These are phyloP conservation scores for Breviolum minutum DNA, from an alignment of 73 alveolate genomes.

Conservation along the genomic window DNA sequence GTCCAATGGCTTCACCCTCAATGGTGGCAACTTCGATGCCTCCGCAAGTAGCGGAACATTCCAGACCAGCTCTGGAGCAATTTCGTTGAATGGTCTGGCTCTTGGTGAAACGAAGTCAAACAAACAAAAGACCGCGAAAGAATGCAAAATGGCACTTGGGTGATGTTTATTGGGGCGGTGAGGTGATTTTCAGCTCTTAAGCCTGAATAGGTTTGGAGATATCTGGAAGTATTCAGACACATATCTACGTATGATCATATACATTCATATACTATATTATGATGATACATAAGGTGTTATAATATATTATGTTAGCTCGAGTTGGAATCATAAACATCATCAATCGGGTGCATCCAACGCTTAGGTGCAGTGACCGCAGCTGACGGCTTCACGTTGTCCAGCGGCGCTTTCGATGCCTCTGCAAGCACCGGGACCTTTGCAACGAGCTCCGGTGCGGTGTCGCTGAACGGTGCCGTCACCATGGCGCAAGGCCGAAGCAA, in stretches of 20 bases:
- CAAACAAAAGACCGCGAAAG: neutral
- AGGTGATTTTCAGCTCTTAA: too few relatives aligned
- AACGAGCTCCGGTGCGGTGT: conserved; percentile 29
- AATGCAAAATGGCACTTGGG: too few relatives aligned
- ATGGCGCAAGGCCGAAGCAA: neutral
- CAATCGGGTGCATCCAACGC: neutral
- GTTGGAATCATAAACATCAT: too few relatives aligned
- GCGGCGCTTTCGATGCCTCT: conserved; percentile 38
- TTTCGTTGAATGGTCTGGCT: conserved; percentile 7
- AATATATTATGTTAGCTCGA: too few relatives aligned
- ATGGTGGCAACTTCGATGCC: conserved; percentile 32
- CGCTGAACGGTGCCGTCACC: conserved; percentile 40
- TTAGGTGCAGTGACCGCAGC: conserved; percentile 27
- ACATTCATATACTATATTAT: neutral
- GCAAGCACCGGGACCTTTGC: conserved; percentile 24
- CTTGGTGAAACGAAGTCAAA: neutral
- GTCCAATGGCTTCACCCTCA: conserved; percentile 19
- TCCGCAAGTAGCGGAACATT: conserved; percentile 28
- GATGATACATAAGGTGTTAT: neutral
- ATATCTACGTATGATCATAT: neutral
- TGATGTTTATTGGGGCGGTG: too few relatives aligned
- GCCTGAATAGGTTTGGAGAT: too few relatives aligned
- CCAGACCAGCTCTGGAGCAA: conserved; percentile 16
- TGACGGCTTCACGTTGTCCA: conserved; percentile 17
- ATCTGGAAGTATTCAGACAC: too few relatives aligned